phyloP scores from a whole-genome alignment of 2,329 filamentous ascomycete species.

The Colletotrichum tabaci region DNA sequence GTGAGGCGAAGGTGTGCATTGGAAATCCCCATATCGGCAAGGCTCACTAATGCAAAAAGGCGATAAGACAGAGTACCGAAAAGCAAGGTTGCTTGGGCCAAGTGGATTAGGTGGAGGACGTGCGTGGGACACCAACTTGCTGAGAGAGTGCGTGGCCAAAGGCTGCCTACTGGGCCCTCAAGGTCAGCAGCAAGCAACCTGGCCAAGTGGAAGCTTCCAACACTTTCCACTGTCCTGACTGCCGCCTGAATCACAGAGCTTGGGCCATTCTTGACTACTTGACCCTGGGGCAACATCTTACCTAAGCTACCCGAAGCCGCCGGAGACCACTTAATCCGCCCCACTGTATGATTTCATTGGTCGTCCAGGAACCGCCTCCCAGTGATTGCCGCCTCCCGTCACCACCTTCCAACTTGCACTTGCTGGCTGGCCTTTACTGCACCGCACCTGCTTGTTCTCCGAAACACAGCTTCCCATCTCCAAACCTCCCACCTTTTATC shows the following conservation, averaged over 20 bases:
- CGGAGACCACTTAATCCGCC: constrained; percentile 44
- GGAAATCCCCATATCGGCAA: constrained; percentile 23
- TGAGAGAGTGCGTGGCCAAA: constrained; percentile 37
- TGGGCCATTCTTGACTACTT: constrained; percentile 25
- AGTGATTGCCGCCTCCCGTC: constrained; percentile 39
- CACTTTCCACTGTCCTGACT: constrained; percentile 40
- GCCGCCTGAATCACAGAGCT: constrained; percentile 42
- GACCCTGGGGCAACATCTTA: constrained; percentile 30
- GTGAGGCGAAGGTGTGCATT: constrained; percentile 27
- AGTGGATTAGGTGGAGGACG: constrained; percentile 17
- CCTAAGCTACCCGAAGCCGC: constrained; percentile 33
- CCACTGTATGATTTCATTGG: constrained; percentile 45
- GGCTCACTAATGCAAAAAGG: constrained; percentile 40
- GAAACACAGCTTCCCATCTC: constrained; percentile 35
- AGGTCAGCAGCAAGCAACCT: constrained; percentile 40
- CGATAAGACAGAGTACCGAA: constrained; percentile 30
- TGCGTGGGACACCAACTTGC: constrained; percentile 28
- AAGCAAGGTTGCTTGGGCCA: constrained; percentile 18
- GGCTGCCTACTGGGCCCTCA: constrained; percentile 38
- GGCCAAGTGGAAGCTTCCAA: constrained; percentile 44
- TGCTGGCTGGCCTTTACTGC: constrained; percentile 36
- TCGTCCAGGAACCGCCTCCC: constrained; percentile 30
- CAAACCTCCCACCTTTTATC: constrained; percentile 38
- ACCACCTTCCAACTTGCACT: constrained; percentile 18
- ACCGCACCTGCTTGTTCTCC: constrained; percentile 31